A percentile compares a stretch with the other conserved stretches of the same genome.
Evolutionary conservation across 805 yeast genomes (phyloP).

Genomic region (Monosporozyma servazzii): DNA sequence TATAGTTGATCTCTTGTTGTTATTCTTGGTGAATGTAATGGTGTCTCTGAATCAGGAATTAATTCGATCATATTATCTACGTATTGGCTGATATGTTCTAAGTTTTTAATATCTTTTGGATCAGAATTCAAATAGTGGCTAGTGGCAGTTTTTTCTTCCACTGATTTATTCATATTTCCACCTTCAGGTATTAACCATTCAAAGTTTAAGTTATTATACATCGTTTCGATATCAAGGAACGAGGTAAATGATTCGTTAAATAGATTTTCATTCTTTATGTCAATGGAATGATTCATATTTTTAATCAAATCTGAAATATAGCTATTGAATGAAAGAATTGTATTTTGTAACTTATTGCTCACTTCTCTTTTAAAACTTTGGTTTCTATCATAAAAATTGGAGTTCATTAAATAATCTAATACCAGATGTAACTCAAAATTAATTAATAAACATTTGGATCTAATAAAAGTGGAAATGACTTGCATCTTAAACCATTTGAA

Average conservation of each 20-base stretch:
- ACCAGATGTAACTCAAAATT: conserved; percentile 50
- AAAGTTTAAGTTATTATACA: conserved; percentile 51
- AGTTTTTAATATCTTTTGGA: not conserved
- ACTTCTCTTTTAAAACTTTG: conserved; percentile 3
- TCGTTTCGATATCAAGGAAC: conserved; percentile 60
- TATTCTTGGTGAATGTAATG: not conserved
- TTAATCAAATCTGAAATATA: conserved; percentile 50
- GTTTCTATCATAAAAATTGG: conserved; percentile 10
- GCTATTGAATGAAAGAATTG: conserved; percentile 42
- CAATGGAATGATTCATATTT: conserved; percentile 49
- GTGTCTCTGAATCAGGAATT: not conserved
- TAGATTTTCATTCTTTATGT: conserved; percentile 43
- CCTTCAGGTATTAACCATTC: conserved; percentile 26
- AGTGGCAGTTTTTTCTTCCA: not conserved
- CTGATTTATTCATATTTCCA: not conserved
- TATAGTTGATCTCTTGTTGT: not conserved
- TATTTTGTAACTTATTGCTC: conserved; percentile 32
- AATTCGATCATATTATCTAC: conserved; percentile 5
- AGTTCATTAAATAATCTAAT: conserved; percentile 17
- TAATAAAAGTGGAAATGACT: conserved; percentile 50
- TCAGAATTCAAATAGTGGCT: not conserved
- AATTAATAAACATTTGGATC: conserved; percentile 54
- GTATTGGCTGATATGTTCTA: conserved; percentile 3
- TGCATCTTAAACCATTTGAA: conserved; percentile 30
- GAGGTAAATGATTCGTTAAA: conserved; percentile 61